Percentiles rank a stretch among this genome's conserved stretches.
phyloP scores from a whole-genome alignment of 1,284 basidiomycete species.

The Lentinus polychrous region DNA sequence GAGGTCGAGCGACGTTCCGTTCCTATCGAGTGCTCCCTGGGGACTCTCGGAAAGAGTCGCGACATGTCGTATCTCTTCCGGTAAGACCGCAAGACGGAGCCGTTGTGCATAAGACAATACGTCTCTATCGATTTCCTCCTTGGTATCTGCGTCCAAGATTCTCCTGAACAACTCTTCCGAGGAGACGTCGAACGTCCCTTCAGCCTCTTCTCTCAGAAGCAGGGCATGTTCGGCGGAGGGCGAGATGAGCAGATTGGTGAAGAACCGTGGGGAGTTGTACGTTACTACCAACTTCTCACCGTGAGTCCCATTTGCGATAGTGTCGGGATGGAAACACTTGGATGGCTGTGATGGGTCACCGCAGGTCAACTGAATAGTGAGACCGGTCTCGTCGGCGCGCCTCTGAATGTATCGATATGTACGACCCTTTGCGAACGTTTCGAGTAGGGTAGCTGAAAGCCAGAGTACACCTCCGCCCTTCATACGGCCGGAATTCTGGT shows the following conservation, averaged over 20 bases:
- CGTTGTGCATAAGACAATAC: constrained; percentile 10
- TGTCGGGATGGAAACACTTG: constrained; percentile 16
- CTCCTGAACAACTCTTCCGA: constrained; percentile 9
- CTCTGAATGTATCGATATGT: constrained; percentile 30
- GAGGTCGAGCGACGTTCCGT: constrained; percentile 8
- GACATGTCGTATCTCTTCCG: not conserved
- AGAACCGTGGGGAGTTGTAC: constrained; percentile 49
- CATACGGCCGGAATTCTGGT: constrained; percentile 3
- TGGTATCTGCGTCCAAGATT: constrained; percentile 6
- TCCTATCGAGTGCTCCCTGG: constrained; percentile 14
- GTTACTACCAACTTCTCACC: constrained; percentile 31
- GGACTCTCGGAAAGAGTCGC: constrained; percentile 6
- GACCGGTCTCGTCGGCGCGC: constrained; percentile 27
- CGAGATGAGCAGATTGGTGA: constrained; percentile 41
- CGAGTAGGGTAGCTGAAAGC: constrained; percentile 35
- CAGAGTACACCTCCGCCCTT: constrained; percentile 37
- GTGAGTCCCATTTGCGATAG: constrained; percentile 5
- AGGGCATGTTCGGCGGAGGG: constrained; percentile 24
- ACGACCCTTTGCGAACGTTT: constrained; percentile 31
- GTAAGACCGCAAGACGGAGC: constrained; percentile 13
- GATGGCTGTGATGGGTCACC: constrained; percentile 28
- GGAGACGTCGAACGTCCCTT: constrained; percentile 14
- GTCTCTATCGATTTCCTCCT: not conserved
- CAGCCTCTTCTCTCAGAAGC: constrained; percentile 11
- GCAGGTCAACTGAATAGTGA: constrained; percentile 34